These are phyloP conservation scores for Colletotrichum sublineola DNA, from an alignment of 2,329 filamentous ascomycete species.

Conservation along the genomic window DNA sequence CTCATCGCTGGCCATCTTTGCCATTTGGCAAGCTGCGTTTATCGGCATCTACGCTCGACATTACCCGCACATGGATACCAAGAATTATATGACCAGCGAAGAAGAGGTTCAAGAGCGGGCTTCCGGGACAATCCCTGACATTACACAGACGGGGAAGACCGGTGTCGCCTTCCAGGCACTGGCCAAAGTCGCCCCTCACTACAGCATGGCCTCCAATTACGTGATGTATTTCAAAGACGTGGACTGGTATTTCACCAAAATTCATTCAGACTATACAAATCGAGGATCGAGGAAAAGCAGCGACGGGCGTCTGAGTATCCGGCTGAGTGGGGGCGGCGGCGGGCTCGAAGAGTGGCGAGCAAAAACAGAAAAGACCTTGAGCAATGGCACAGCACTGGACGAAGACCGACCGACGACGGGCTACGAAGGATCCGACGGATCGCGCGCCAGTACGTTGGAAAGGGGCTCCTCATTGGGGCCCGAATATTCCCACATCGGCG, in stretches of 20 bases:
- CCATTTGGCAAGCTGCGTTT: slow-evolving; percentile 76
- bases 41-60: slow-evolving; percentile 75
- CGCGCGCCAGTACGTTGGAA: slow-evolving; percentile 51
- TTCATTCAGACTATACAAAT: slow-evolving; percentile 56
- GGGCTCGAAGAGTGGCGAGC: slow-evolving; percentile 68
- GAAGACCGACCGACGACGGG: slow-evolving; percentile 47
- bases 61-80: slow-evolving; percentile 77
- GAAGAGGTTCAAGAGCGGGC: slow-evolving; percentile 50
- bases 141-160: slow-evolving; percentile 58
- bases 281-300: slow-evolving; percentile 47
- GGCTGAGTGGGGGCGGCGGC: slow-evolving; percentile 60
- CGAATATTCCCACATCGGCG: slow-evolving; percentile 44
- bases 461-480: slow-evolving; percentile 47
- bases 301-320: slow-evolving; percentile 55
- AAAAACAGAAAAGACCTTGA: slow-evolving; percentile 55
- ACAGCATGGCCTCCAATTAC: slow-evolving; percentile 71
- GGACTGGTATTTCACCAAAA: slow-evolving; percentile 63
- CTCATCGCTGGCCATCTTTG: slow-evolving; percentile 76
- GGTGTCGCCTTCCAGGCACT: slow-evolving; percentile 64
- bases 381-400: slow-evolving; percentile 57
- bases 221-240: slow-evolving; percentile 66
- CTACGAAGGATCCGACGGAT: slow-evolving; percentile 45
- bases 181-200: slow-evolving; percentile 62
- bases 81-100: slow-evolving; percentile 62
- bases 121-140: slow-evolving; percentile 45